These are phyloP conservation scores for Pharnaceum exiguum DNA, from an alignment of 148 eudicot genomes.

Conservation along the genomic window DNA sequence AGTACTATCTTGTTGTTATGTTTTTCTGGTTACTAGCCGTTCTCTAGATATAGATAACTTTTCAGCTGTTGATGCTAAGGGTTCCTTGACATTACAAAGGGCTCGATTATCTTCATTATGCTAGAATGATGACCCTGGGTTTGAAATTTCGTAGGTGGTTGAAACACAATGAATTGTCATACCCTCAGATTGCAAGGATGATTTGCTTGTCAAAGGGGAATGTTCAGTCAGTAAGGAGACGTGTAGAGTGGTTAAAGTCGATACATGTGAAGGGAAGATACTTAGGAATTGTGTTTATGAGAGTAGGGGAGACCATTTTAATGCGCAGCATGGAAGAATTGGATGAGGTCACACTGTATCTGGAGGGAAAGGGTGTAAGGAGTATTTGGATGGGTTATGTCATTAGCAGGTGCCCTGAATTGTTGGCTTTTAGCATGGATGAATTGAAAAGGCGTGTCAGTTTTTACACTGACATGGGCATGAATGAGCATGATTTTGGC, in stretches of 20 bases:
- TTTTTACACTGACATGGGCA: slow-evolving; percentile 84
- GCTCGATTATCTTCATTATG: neutral
- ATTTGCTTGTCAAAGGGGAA: slow-evolving; percentile 74
- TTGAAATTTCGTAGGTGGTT: slow-evolving; percentile 67
- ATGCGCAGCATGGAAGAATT: slow-evolving; percentile 53
- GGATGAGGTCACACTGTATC: slow-evolving; percentile 59
- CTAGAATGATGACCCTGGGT: neutral
- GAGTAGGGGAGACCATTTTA: slow-evolving; percentile 57
- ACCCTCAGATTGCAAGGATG: slow-evolving; percentile 78
- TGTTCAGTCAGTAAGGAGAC: slow-evolving; percentile 38
- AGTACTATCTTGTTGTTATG: too few relatives aligned
- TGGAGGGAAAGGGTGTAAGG: slow-evolving; percentile 75
- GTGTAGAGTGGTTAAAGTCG: slow-evolving; percentile 70
- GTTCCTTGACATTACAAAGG: too few relatives aligned
- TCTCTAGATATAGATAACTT: too few relatives aligned
- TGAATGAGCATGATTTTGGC: slow-evolving; percentile 84
- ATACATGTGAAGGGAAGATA: slow-evolving; percentile 69
- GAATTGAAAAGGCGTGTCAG: slow-evolving; percentile 57
- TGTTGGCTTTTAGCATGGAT: slow-evolving; percentile 71
- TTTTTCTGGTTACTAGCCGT: too few relatives aligned
- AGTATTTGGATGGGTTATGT: slow-evolving; percentile 90
- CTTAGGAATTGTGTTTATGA: slow-evolving; percentile 59
- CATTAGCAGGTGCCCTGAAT: slow-evolving; percentile 68
- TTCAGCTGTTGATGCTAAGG: too few relatives aligned
- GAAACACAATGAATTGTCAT: slow-evolving; percentile 78